phyloP scores from a whole-genome alignment of 495 filamentous ascomycete species.

The Rusavskia elegans region DNA sequence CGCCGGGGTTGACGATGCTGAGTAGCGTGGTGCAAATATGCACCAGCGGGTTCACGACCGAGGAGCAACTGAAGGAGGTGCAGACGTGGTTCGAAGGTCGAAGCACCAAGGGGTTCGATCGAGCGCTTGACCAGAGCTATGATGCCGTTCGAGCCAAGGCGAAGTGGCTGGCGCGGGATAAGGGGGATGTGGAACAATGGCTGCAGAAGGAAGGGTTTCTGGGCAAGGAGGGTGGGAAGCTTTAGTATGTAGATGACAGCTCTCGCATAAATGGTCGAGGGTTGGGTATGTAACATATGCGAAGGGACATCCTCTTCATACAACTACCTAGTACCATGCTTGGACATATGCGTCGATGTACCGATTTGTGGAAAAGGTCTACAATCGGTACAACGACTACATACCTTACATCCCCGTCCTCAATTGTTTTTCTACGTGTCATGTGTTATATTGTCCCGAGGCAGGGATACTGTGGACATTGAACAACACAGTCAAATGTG shows the following conservation, averaged over 20 bases:
- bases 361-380: no score
- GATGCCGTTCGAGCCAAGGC: conserved; percentile 45
- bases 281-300: no score
- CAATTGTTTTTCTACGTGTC: no score
- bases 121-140: conserved; percentile 42
- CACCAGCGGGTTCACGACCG: conserved; percentile 64
- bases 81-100: conserved; percentile 65
- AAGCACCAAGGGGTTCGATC: conserved; percentile 59
- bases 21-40: conserved; percentile 71
- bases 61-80: conserved; percentile 58
- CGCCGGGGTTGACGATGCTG: conserved; percentile 71
- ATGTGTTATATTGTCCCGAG: no score
- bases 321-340: no score
- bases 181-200: conserved; percentile 43
- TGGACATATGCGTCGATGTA: no score
- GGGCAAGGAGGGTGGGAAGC: conserved; percentile 5
- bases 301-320: no score
- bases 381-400: no score
- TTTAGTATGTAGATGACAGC: conserved; percentile 4
- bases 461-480: no score
- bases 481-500: no score
- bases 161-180: conserved; percentile 46
- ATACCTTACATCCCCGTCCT: no score
- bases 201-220: conserved; percentile 41
- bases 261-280: background rate